phyloP scores from a whole-genome alignment of 129 eudicot genomes.

The Centella asiatica region DNA sequence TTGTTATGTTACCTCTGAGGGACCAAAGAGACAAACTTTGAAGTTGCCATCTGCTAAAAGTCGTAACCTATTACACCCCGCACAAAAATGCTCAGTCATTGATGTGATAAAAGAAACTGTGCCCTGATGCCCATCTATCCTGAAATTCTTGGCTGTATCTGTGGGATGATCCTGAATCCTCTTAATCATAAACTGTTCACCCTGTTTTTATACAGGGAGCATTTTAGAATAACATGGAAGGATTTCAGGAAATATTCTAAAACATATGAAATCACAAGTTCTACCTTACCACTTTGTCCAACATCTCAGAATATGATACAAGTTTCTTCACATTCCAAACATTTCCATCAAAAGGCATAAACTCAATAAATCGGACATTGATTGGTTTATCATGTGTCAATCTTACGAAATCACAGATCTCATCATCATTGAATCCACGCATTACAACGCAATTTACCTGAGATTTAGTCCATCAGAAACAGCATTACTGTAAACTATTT shows the following conservation, averaged over 20 bases:
- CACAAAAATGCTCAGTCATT: slow-evolving; percentile 95
- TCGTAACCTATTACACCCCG: slow-evolving; percentile 88
- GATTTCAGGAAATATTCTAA: background rate
- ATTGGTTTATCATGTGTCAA: slow-evolving; percentile 77
- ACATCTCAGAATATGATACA: slow-evolving; percentile 81
- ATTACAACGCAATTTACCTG: slow-evolving; percentile 96
- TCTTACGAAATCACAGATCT: slow-evolving; percentile 88
- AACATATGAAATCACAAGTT: slow-evolving; percentile 20
- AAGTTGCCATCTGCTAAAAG: slow-evolving; percentile 95
- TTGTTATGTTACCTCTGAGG: slow-evolving; percentile 70
- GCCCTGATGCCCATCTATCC: slow-evolving; percentile 81
- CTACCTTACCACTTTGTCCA: slow-evolving; percentile 96
- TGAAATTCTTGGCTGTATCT: slow-evolving; percentile 93
- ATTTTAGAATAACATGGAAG: slow-evolving; percentile 13
- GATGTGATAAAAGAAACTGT: slow-evolving; percentile 93
- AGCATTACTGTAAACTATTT: background rate
- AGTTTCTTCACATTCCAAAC: slow-evolving; percentile 99
- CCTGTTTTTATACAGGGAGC: slow-evolving; percentile 45
- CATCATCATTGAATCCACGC: slow-evolving; percentile 99
- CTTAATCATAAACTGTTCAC: slow-evolving; percentile 39
- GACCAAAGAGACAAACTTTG: slow-evolving; percentile 94
- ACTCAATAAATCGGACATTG: slow-evolving; percentile 88
- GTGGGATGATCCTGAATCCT: slow-evolving; percentile 76
- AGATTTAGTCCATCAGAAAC: background rate
- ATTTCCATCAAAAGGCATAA: slow-evolving; percentile 98